Evolutionary conservation across 805 yeast species (phyloP), one percentile per base, ranked within the genome.

Genomic region (Komagataella pastoris): DNA sequence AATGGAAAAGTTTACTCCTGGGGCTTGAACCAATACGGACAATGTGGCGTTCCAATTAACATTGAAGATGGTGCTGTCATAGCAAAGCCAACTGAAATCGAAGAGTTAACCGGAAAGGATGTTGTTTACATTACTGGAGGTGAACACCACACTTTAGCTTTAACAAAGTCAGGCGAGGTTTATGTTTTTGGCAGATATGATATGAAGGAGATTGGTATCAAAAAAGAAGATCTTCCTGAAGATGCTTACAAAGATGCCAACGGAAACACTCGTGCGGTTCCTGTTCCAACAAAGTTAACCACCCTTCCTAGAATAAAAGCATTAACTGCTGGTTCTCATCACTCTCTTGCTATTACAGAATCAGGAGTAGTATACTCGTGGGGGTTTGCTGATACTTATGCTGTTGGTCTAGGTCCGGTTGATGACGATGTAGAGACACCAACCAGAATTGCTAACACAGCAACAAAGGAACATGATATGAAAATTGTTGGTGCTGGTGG

Each of bases 351-450:
- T 1, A 75, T 90, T 4, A 80, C 95, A 3, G 77, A 73, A 19
- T 88, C 87, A 59, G 99, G 99, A 12, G 70, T 86, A 50, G 86
- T 81, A 1, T 93, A 81, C 70, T 79, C 97, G 1, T 93, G 99
- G 99, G 99, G 99, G 1, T 93, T 90, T 64, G 97, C 95, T 47
- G 98, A 91, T 58, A 90, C 97, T 1, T 93, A 88, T 67, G 99
- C 96, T 17, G 83, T 91, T 36, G 99, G 99, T 10, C 81, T 89
- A 54, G 99, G 99, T 6, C 64, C 64, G 50, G 82, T 86, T 44
- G 97, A 88, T 48, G 87, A 79, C 48, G 98, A 93, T 64, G 85
- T 88, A 51, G 95, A 81, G 51, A 71, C 72, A 18, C 99, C 99
- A 47, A 86, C 97, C 0, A 79, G 91, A 65, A 88, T 93, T 59